phyloP scores from a whole-genome alignment of 73 alveolate genomes.

The Tetrahymena elliotti region DNA sequence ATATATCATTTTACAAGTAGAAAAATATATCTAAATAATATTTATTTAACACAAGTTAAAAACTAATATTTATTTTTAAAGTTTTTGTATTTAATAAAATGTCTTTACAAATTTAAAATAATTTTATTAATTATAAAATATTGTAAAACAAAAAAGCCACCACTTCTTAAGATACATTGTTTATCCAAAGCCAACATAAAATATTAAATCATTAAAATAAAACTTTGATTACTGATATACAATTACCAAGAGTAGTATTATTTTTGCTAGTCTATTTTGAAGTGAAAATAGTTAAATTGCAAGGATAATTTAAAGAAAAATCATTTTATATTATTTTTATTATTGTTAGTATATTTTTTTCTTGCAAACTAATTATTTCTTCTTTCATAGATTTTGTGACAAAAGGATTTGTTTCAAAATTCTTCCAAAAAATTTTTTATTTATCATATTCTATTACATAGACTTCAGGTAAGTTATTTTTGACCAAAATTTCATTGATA shows the following conservation, averaged over 20 bases:
- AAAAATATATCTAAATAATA: too few relatives aligned
- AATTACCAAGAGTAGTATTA: neutral
- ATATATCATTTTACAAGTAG: too few relatives aligned
- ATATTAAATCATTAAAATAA: neutral
- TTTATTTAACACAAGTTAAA: too few relatives aligned
- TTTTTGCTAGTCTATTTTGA: neutral
- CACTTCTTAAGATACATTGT: too few relatives aligned
- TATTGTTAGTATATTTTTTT: neutral
- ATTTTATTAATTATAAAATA: too few relatives aligned
- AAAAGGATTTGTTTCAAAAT: neutral
- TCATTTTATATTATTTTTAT: neutral
- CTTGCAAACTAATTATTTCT: too few relatives aligned
- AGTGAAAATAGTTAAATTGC: neutral
- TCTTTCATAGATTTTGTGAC: too few relatives aligned
- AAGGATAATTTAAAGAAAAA: neutral
- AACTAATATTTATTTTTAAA: too few relatives aligned
- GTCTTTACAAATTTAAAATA: too few relatives aligned
- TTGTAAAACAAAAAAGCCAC: too few relatives aligned
- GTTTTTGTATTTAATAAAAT: too few relatives aligned
- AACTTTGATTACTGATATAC: neutral
- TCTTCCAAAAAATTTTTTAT: neutral
- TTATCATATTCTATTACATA: neutral
- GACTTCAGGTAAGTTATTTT: neutral
- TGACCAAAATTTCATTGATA: neutral
- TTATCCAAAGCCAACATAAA: too few relatives aligned